Evolutionary conservation across 495 filamentous ascomycete species (phyloP).

Genomic region (Pyrenula aspistea): DNA sequence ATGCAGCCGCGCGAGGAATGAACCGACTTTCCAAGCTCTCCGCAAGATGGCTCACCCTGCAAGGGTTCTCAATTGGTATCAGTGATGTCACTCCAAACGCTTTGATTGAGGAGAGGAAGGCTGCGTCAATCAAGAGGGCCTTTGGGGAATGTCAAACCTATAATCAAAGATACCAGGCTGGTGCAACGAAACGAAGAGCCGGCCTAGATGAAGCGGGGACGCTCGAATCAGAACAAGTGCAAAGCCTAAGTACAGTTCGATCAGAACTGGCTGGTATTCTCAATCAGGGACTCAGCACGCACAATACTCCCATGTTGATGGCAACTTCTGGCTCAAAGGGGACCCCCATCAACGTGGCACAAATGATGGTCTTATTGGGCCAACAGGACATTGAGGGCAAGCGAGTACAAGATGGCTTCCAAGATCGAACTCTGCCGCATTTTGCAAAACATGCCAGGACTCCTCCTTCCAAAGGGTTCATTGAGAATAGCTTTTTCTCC

Average conservation of each 20-base stretch:
- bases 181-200: constrained; percentile 67
- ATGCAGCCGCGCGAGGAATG: constrained; percentile 83
- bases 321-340: constrained; percentile 93
- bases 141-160: constrained; percentile 73
- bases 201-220: constrained; percentile 88
- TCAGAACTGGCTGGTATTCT: constrained; percentile 84
- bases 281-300: constrained; percentile 76
- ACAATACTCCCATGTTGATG: constrained; percentile 94
- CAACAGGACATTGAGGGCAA: constrained; percentile 93
- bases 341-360: constrained; percentile 93
- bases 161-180: constrained; percentile 67
- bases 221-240: constrained; percentile 80
- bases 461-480: constrained; percentile 91
- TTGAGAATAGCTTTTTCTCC: constrained; percentile 92
- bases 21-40: constrained; percentile 86
- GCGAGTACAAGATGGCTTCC: constrained; percentile 92
- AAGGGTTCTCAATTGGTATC: constrained; percentile 94
- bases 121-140: constrained; percentile 29
- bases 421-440: constrained; percentile 87
- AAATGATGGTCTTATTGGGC: constrained; percentile 96
- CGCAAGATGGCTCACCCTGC: constrained; percentile 74
- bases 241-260: constrained; percentile 82
- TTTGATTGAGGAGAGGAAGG: constrained; percentile 41
- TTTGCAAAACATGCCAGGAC: constrained; percentile 87
- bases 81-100: constrained; percentile 76